Percentiles rank a stretch among this genome's conserved stretches.
Evolutionary conservation across 306 rosid genomes (phyloP).

Genomic region (Malus fusca): DNA sequence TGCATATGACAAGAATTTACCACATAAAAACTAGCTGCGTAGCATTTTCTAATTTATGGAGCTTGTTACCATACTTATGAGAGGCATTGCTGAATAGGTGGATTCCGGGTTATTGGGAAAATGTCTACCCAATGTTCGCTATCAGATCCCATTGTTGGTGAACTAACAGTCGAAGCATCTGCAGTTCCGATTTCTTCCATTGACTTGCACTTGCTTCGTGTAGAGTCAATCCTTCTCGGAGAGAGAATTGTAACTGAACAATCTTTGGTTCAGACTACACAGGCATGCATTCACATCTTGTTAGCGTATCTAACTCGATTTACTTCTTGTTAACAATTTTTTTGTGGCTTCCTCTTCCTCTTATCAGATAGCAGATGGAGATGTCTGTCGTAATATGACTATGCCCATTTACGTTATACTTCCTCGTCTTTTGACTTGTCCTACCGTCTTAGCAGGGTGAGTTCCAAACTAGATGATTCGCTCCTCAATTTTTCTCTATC

Average conservation of each 20-base stretch:
- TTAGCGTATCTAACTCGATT: background rate
- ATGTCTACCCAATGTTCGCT: conserved; percentile 72
- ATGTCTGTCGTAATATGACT: conserved; percentile 53
- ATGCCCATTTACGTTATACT: conserved; percentile 68
- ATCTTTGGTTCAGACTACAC: conserved; percentile 79
- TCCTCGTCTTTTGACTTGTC: conserved; percentile 91
- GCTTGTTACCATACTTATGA: conserved; percentile 15
- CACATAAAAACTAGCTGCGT: background rate
- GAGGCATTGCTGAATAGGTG: conserved; percentile 46
- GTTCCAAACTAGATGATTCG: conserved; percentile 10
- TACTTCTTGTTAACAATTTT: conserved; percentile 4
- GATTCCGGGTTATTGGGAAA: conserved; percentile 84
- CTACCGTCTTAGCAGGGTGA: conserved; percentile 83
- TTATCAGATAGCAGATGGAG: conserved; percentile 84
- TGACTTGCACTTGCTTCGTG: conserved; percentile 71
- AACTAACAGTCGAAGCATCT: conserved; percentile 76
- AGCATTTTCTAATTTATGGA: conserved; percentile 1
- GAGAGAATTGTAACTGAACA: conserved; percentile 77
- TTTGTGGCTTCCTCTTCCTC: conserved; percentile 1
- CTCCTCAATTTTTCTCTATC: background rate
- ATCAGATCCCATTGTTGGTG: conserved; percentile 64
- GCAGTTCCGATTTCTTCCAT: conserved; percentile 76
- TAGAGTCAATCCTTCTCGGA: conserved; percentile 80
- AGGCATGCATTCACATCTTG: conserved; percentile 41
- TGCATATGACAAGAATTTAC: background rate